Evolutionary conservation across 2,329 filamentous ascomycete genomes (phyloP), one percentile per base, ranked within the genome.

Genomic region (Calonectria naviculata): DNA sequence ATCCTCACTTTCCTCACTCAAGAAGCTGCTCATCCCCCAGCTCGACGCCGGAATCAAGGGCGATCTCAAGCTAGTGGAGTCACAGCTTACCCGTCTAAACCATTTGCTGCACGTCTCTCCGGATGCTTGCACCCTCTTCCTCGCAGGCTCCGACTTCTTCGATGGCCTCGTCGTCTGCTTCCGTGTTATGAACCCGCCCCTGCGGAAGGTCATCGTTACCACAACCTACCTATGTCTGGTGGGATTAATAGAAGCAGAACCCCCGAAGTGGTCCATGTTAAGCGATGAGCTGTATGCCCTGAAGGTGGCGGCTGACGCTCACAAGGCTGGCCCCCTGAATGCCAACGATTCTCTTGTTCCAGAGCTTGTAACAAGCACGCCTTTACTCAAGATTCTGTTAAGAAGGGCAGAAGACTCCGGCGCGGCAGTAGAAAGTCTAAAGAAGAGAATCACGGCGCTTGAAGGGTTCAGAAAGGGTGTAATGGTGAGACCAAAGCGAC

Each of bases 71-170:
- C 81, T 83, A 8, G 85, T 90, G 0, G 90, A 93, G 77, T 80
- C 81, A 1, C 85, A 85, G 0, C 84, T 95, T 36, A 86, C 86
- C 56, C 84, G 85, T 12, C 79, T 94, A n/a, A 93, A 91, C 70
- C 87, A 90, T 61, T 83, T 95, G 5, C 83, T 95, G 6, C 87
- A 90, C 75, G 86, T 85, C 8, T 94, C 92, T 6, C 85, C 90
- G 0, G 85, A 87, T 24, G 84, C 87, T 0, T 89, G 89, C 24
- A 83, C 85, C 1, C 86, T 94, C 75, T 92, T 98, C 77, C 89
- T 97, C 76, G 93, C 93, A 0, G 96, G 96, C 1, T 95, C 93
- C 62, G 96, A 98, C 82, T 96, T 97, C 76, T 83, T 98, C 24
- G 96, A 98, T 80, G 91, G 93, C 0, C 87, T 98, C 15, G 86